These are phyloP conservation scores for Protomyces gravidus DNA, from an alignment of 1,139 yeast genomes.

Conservation along the genomic window DNA sequence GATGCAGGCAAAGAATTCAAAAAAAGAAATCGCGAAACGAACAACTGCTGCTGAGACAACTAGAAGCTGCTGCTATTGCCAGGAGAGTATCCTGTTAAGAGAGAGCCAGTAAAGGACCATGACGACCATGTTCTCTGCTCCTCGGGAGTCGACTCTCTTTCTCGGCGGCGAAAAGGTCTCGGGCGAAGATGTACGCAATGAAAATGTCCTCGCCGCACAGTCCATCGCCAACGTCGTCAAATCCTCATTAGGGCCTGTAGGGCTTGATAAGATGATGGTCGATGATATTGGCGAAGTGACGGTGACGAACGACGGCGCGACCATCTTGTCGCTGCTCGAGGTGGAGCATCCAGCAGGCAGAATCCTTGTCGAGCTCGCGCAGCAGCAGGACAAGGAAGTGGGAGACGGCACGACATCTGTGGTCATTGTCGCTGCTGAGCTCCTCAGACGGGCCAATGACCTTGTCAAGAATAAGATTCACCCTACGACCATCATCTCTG, in stretches of 20 bases:
- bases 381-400: constrained; percentile 97
- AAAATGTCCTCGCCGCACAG: constrained; percentile 87
- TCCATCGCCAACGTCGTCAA: constrained; percentile 97
- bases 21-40: too few relatives aligned
- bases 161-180: constrained; percentile 91
- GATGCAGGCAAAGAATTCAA: too few relatives aligned
- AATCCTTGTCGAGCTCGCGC: constrained; percentile 93
- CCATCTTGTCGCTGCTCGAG: constrained; percentile 81
- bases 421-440: constrained; percentile 51
- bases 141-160: constrained; percentile 23
- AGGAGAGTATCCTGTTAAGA: neutral
- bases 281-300: constrained; percentile 99
- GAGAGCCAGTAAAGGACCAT: neutral
- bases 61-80: too few relatives aligned
- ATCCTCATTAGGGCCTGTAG: constrained; percentile 96
- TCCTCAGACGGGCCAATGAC: constrained; percentile 88
- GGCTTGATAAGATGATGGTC: constrained; percentile 95
- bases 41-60: too few relatives aligned
- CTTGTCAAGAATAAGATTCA: constrained; percentile 89
- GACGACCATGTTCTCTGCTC: constrained; percentile 28
- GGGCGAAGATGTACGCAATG: constrained; percentile 95
- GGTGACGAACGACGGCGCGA: constrained; percentile 98
- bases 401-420: constrained; percentile 88
- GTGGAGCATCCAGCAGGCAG: constrained; percentile 99
- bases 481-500: constrained; percentile 96